Evolutionary conservation across 2,329 filamentous ascomycete genomes (phyloP).

Genomic region (Epichloe elymi): DNA sequence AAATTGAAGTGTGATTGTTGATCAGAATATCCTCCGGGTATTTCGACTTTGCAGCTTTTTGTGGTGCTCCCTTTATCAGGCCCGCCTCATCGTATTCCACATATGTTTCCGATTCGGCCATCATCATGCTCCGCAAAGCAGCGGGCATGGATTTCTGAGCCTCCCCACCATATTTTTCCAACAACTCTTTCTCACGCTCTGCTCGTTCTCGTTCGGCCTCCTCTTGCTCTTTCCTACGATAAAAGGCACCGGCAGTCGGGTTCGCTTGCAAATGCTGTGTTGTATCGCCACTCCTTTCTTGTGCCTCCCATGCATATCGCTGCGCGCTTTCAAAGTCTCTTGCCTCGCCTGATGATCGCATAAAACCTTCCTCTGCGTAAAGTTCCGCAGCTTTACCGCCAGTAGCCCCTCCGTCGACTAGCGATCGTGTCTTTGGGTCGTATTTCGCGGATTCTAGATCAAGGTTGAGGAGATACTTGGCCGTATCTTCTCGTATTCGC

Average conservation of each 20-base stretch:
- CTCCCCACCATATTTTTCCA: constrained; percentile 71
- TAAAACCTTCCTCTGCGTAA: constrained; percentile 87
- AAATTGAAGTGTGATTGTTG: constrained; percentile 87
- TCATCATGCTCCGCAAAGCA: constrained; percentile 49
- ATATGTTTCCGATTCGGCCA: constrained; percentile 73
- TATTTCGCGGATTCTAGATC: constrained; percentile 96
- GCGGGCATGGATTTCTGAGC: constrained; percentile 43
- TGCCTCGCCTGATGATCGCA: constrained; percentile 79
- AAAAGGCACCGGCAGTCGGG: constrained; percentile 79
- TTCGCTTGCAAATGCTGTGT: constrained; percentile 89
- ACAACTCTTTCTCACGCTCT: constrained; percentile 54
- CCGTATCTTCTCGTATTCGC: constrained; percentile 87
- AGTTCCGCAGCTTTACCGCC: constrained; percentile 67
- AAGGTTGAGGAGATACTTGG: constrained; percentile 89
- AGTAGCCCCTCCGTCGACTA: constrained; percentile 75
- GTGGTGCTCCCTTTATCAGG: constrained; percentile 74
- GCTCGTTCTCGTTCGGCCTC: constrained; percentile 57
- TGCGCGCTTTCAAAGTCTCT: constrained; percentile 85
- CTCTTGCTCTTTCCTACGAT: constrained; percentile 65
- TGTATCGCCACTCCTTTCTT: constrained; percentile 68
- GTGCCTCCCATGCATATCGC: constrained; percentile 85
- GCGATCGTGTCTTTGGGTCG: constrained; percentile 86
- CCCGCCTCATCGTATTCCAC: constrained; percentile 92
- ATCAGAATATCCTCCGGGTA: constrained; percentile 77
- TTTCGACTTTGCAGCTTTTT: constrained; percentile 69